Evolutionary conservation across 495 filamentous ascomycete genomes (phyloP).

Genomic region (Hypomontagnella submonticulosa): DNA sequence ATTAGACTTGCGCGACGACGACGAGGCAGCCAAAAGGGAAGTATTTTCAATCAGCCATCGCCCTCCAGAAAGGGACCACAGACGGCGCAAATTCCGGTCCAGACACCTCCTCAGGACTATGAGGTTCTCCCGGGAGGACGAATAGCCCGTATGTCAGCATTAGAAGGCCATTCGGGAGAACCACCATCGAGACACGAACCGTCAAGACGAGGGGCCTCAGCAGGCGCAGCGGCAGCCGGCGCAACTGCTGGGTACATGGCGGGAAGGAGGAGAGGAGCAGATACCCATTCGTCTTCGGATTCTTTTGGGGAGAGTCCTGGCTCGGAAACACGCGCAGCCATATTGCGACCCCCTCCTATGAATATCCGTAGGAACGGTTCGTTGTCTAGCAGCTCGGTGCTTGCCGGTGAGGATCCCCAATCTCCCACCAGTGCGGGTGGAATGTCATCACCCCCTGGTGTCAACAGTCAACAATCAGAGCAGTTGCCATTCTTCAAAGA

Average conservation of each 20-base stretch:
- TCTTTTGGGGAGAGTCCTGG: constrained; percentile 82
- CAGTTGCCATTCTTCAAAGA: constrained; percentile 96
- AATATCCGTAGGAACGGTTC: constrained; percentile 77
- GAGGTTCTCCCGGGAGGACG: constrained; percentile 86
- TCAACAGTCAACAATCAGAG: constrained; percentile 91
- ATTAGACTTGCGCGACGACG: constrained; percentile 69
- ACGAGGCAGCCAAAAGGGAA: constrained; percentile 68
- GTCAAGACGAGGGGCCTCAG: constrained; percentile 45
- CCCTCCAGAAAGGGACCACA: constrained; percentile 70
- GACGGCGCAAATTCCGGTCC: constrained; percentile 48
- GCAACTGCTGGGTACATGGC: constrained; percentile 51
- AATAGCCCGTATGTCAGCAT: constrained; percentile 94
- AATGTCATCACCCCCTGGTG: constrained; percentile 82
- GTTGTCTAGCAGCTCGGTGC: constrained; percentile 84
- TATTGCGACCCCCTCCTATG: constrained; percentile 70
- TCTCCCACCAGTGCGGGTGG: constrained; percentile 82
- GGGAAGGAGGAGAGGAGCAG: constrained; percentile 67
- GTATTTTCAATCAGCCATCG: constrained; percentile 86
- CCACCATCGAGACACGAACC: constrained; percentile 64
- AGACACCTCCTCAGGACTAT: constrained; percentile 66
- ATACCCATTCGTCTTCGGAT: constrained; percentile 83
- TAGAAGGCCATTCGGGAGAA: constrained; percentile 75
- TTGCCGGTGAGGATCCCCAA: constrained; percentile 74
- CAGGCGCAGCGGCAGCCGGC: constrained; percentile 52
- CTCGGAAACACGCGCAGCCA: constrained; percentile 68